These are phyloP conservation scores for Lactarius indigo DNA, from an alignment of 768 basidiomycete species.

Conservation along the genomic window DNA sequence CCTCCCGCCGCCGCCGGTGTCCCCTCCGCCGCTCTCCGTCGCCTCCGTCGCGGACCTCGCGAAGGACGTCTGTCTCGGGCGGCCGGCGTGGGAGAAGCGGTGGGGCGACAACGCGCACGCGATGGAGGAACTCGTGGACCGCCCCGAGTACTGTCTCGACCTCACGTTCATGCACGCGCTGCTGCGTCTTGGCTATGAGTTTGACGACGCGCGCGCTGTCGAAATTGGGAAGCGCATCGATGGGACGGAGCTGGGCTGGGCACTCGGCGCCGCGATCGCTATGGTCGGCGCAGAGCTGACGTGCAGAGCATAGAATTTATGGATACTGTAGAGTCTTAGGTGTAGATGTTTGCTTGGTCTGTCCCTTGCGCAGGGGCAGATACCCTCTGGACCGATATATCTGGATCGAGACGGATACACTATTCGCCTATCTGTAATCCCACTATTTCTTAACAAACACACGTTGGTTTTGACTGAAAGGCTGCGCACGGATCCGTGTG, in stretches of 20 bases:
- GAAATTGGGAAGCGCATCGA: constrained; percentile 82
- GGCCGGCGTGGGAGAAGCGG: constrained; percentile 48
- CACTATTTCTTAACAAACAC: not conserved
- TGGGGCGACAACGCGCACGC: constrained; percentile 46
- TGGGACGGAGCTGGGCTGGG: constrained; percentile 94
- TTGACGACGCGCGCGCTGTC: constrained; percentile 63
- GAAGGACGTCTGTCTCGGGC: constrained; percentile 68
- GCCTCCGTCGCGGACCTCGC: constrained; percentile 64
- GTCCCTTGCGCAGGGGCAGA: not conserved
- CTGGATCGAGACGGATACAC: not conserved
- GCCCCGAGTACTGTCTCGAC: constrained; percentile 96
- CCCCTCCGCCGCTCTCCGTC: constrained; percentile 36
- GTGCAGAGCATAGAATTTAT: constrained; percentile 40
- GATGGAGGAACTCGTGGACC: constrained; percentile 66
- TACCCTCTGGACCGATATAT: not conserved
- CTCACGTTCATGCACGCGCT: constrained; percentile 93
- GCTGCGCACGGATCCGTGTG: not conserved
- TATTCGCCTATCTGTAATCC: not conserved
- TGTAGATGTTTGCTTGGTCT: not conserved
- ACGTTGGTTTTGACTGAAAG: not conserved
- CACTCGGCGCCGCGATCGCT: constrained; percentile 77
- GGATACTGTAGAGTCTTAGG: not conserved
- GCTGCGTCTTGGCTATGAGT: constrained; percentile 87
- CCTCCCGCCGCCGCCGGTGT: constrained; percentile 38
- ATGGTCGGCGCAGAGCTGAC: constrained; percentile 61